Base-by-base conservation (phyloP, 2,329 filamentous ascomycete species). In the Xylaria sp. region DNA sequence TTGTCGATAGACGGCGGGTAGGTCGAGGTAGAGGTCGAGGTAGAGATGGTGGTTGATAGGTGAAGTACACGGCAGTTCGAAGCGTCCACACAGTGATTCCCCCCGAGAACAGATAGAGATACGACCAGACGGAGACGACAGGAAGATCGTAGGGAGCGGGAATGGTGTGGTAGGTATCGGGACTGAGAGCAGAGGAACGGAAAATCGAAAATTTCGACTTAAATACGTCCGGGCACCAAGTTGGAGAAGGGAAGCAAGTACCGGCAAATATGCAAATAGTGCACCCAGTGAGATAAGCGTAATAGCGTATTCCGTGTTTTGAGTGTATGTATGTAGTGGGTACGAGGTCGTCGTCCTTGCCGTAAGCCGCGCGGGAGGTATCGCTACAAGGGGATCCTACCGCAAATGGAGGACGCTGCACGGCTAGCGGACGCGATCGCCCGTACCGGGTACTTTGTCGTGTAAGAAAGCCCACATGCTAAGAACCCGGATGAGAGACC, bases 401-500 rank as follows among this genome's bases (percentile, higher is more conserved):
- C 11, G 37, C 8, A 42, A 42, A 42, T 3, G 11, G 37, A 42
- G 11, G 11, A 9, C 9, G 37, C 8, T 9, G 9, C 37, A 42
- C 37, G 44, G 44, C 16, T 42, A 42, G 37, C 11, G 37, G 37
- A 42, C 8, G 37, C 37, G 37, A 13, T 13, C 8, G 37, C 37
- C 37, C 23, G 23, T 30, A 30, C 23, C 23, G 23, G 23, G 23
- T 30, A 30, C 23, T 30, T 30, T 42, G 37, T 42, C 11, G 37
- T 13, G 37, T 13, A 10, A 8, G 9, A 42, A 42, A 42, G 3
- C 8, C 37, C 37, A 42, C 37, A 42, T 42, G 42, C 42, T 46
- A 46, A 46, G 42, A 46, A 46, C 42, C 42, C 42, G 59, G 49
- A 46, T 58, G 58, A 42, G 35, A 6, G 16, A 54, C 35, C 42